These are phyloP conservation scores for Paspalum vaginatum DNA, from an alignment of 176 grass and related monocot species.

Conservation along the genomic window DNA sequence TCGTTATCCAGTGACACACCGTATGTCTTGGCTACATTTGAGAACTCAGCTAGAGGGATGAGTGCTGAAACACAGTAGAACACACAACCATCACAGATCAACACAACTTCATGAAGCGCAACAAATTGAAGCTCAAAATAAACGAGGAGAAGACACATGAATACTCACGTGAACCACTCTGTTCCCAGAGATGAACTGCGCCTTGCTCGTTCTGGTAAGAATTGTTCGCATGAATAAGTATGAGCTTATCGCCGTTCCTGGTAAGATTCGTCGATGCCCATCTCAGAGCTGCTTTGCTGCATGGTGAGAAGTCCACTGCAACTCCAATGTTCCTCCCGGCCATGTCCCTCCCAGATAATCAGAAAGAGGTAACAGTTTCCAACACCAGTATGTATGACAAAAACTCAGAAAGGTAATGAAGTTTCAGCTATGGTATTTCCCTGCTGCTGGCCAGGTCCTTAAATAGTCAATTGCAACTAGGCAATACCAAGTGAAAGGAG, in stretches of 20 bases:
- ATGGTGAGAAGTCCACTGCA: conserved; percentile 70
- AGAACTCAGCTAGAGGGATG: conserved; percentile 71
- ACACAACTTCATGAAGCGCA: neutral
- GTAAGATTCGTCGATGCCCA: conserved; percentile 70
- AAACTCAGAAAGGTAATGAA: neutral
- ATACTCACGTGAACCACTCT: conserved; percentile 61
- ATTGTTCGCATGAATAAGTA: conserved; percentile 66
- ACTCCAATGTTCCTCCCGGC: conserved; percentile 60
- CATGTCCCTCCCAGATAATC: conserved; percentile 45
- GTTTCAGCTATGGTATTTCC: conserved; percentile 17
- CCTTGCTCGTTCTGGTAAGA: conserved; percentile 64
- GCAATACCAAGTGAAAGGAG: neutral
- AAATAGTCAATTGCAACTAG: conserved; percentile 41
- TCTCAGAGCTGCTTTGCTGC: conserved; percentile 73
- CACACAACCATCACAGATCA: neutral
- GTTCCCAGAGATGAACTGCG: conserved; percentile 72
- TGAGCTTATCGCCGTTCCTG: conserved; percentile 56
- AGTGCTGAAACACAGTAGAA: conserved; percentile 49
- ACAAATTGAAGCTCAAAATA: neutral
- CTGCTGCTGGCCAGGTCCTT: conserved; percentile 23
- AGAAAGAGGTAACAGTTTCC: conserved; percentile 10
- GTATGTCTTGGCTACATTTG: conserved; percentile 62
- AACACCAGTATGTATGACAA: conserved; percentile 14
- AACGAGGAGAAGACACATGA: neutral
- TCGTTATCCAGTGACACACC: conserved; percentile 65